Conservation (phyloP, 257 asterid species). For the Solanum piurae region DNA sequence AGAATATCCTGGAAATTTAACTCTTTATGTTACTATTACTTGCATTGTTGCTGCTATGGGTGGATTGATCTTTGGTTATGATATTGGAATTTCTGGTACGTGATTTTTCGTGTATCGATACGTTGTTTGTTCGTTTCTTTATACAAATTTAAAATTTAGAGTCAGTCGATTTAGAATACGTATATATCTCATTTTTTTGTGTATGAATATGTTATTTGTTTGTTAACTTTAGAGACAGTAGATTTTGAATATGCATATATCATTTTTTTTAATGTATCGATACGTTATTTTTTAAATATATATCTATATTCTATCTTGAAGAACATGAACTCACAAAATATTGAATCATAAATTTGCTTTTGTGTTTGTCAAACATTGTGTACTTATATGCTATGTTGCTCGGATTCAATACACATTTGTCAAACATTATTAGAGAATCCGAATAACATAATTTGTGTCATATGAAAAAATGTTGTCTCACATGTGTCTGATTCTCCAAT, state of each 20-base stretch:
- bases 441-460: neutral
- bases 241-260: neutral
- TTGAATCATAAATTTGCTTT: too few relatives aligned
- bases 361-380: neutral
- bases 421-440: neutral
- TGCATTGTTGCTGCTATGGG: conserved; percentile 93
- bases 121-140: too few relatives aligned
- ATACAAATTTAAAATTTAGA: too few relatives aligned
- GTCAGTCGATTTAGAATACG: too few relatives aligned
- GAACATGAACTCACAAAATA: neutral
- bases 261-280: neutral
- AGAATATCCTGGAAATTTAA: conserved; percentile 65
- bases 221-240: neutral
- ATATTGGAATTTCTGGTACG: conserved; percentile 78
- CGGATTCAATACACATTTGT: neutral
- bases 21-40: conserved; percentile 49
- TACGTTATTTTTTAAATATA: too few relatives aligned
- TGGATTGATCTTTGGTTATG: conserved; percentile 82
- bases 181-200: neutral
- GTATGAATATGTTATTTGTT: neutral
- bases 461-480: too few relatives aligned
- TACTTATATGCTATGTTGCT: neutral
- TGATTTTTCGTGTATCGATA: too few relatives aligned
- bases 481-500: too few relatives aligned
- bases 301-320: neutral